phyloP scores from a whole-genome alignment of 495 filamentous ascomycete species.

The Annulohypoxylon moriforme region DNA sequence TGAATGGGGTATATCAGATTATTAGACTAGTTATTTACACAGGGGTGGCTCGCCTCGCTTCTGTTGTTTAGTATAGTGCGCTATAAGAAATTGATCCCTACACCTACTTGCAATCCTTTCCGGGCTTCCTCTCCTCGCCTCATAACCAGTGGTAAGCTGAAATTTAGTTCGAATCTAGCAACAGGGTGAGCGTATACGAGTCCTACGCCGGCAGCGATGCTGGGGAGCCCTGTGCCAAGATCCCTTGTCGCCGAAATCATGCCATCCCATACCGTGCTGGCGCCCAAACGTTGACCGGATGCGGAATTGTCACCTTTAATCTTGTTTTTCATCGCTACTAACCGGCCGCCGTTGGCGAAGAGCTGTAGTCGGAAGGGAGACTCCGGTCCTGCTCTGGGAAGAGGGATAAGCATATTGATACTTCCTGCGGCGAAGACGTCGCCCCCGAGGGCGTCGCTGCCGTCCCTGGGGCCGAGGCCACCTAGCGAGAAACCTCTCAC shows the following conservation, averaged over 20 bases:
- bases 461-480: slow-evolving; percentile 89
- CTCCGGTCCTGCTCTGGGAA: slow-evolving; percentile 80
- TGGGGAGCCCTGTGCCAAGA: slow-evolving; percentile 80
- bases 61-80: not conserved
- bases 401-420: slow-evolving; percentile 82
- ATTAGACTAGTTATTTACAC: slow-evolving; percentile 16
- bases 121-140: slow-evolving; percentile 84
- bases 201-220: slow-evolving; percentile 86
- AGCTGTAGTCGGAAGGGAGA: slow-evolving; percentile 88
- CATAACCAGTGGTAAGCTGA: slow-evolving; percentile 84
- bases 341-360: slow-evolving; percentile 89
- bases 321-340: slow-evolving; percentile 77
- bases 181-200: slow-evolving; percentile 93
- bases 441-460: slow-evolving; percentile 84
- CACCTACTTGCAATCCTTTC: slow-evolving; percentile 92
- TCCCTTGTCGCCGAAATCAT: slow-evolving; percentile 68
- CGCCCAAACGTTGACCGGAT: slow-evolving; percentile 46
- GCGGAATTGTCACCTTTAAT: slow-evolving; percentile 54
- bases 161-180: slow-evolving; percentile 94
- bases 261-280: slow-evolving; percentile 60
- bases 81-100: slow-evolving; percentile 93
- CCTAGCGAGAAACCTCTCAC: slow-evolving; percentile 92
- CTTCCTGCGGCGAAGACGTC: slow-evolving; percentile 91
- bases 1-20: not conserved
- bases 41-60: not conserved